Percentiles rank a stretch among this genome's conserved stretches.
Evolutionary conservation across 768 basidiomycete genomes (phyloP).

Genomic region (Pleurotus tuber-regium): DNA sequence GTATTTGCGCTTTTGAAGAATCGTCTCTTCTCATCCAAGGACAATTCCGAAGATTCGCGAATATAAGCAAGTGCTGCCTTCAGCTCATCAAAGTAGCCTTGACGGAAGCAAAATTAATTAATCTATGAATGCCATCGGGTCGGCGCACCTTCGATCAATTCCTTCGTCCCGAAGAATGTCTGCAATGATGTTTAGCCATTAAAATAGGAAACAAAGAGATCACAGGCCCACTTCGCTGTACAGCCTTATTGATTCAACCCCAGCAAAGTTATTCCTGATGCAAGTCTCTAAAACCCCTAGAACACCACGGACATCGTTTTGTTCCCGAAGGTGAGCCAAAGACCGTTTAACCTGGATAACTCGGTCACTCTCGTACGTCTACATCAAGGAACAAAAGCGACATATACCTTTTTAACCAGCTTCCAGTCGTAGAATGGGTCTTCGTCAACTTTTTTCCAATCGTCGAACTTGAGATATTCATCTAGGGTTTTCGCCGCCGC

Average conservation of each 20-base stretch:
- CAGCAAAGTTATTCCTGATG: constrained; percentile 90
- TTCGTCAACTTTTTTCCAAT: constrained; percentile 88
- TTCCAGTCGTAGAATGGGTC: constrained; percentile 92
- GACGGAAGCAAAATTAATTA: constrained; percentile 6
- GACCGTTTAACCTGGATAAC: constrained; percentile 66
- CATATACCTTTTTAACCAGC: constrained; percentile 67
- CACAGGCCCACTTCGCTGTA: constrained; percentile 89
- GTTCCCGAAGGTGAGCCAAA: constrained; percentile 64
- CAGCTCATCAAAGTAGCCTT: constrained; percentile 81
- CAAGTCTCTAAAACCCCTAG: constrained; percentile 91
- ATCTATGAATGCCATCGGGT: not conserved
- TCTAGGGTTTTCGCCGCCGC: constrained; percentile 76
- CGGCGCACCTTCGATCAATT: constrained; percentile 75
- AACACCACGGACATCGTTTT: constrained; percentile 80
- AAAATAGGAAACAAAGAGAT: constrained; percentile 12
- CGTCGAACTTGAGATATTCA: constrained; percentile 76
- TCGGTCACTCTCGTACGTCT: not conserved
- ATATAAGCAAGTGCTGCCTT: constrained; percentile 74
- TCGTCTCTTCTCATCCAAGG: constrained; percentile 83
- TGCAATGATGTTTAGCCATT: constrained; percentile 28
- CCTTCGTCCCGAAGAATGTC: constrained; percentile 93
- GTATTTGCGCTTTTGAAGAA: constrained; percentile 91
- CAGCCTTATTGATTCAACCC: constrained; percentile 75
- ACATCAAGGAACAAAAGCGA: not conserved
- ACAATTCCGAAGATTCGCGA: constrained; percentile 67